A percentile compares a stretch with the other conserved stretches of the same genome.
Conservation (phyloP, 2,329 filamentous ascomycete species). For the Colletotrichum sp. region DNA sequence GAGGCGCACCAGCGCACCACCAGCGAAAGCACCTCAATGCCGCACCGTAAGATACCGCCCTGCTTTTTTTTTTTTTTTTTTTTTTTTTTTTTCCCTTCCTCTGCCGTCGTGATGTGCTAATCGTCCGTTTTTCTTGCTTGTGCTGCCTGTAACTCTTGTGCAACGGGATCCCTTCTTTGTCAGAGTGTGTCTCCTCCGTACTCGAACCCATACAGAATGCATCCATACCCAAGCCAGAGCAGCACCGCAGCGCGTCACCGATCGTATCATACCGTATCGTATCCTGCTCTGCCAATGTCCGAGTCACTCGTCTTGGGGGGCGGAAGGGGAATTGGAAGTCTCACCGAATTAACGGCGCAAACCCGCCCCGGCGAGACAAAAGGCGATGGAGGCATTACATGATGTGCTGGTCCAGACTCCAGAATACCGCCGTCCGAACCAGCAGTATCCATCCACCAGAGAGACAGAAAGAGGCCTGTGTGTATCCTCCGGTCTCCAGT, state of each 20-base stretch:
- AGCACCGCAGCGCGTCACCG: not conserved
- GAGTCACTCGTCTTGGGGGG: not conserved
- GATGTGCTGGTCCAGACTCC: not conserved
- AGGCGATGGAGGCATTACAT: not conserved
- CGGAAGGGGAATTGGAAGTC: not conserved
- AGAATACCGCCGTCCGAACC: not conserved
- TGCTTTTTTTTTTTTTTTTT: not conserved
- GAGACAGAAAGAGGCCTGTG: not conserved
- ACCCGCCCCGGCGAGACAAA: not conserved
- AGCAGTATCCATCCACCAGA: not conserved
- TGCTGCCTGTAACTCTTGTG: not conserved
- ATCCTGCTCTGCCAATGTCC: not conserved
- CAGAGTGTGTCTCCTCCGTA: not conserved
- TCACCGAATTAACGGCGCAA: not conserved
- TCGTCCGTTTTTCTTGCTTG: not conserved
- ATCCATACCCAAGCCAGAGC: not conserved
- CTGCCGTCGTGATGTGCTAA: not conserved
- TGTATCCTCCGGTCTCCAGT: not conserved
- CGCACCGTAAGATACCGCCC: not conserved
- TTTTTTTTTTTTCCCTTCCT: not conserved
- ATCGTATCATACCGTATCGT: not conserved
- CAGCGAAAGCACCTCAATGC: not conserved
- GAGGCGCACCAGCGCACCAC: not conserved
- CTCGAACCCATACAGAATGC: not conserved
- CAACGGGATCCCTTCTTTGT: not conserved